phyloP scores from a whole-genome alignment of 2,329 filamentous ascomycete genomes.

The Venturia effusa region DNA sequence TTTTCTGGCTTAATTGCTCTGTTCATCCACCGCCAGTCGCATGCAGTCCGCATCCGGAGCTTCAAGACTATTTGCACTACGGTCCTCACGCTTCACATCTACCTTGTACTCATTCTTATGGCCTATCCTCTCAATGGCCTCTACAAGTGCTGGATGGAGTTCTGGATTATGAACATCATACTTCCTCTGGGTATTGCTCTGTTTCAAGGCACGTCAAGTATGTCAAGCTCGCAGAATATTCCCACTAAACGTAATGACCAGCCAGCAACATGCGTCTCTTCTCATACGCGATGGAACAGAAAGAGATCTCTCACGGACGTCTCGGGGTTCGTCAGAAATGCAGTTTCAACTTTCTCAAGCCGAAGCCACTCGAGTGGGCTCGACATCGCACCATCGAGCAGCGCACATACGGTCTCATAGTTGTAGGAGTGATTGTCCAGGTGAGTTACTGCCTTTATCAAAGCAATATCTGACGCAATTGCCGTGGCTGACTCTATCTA shows the following conservation, averaged over 20 bases:
- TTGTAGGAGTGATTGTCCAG: conserved; percentile 45
- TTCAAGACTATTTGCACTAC: conserved; percentile 31
- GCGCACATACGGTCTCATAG: conserved; percentile 41
- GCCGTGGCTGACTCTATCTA: conserved; percentile 20
- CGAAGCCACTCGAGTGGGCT: conserved; percentile 27
- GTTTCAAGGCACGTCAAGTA: conserved; percentile 42
- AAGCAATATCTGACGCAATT: neutral
- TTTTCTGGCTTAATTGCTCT: conserved; percentile 25
- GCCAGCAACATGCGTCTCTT: conserved; percentile 13
- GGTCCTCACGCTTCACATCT: conserved; percentile 32
- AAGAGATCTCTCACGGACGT: conserved; percentile 11
- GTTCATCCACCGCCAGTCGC: conserved; percentile 22
- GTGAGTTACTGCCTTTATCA: conserved; percentile 26
- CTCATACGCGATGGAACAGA: conserved; percentile 11
- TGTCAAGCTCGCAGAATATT: too few relatives aligned
- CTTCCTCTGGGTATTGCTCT: conserved; percentile 54
- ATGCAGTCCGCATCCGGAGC: conserved; percentile 32
- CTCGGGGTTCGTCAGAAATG: conserved; percentile 31
- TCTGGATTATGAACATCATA: conserved; percentile 57
- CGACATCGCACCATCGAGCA: conserved; percentile 35
- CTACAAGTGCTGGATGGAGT: conserved; percentile 44
- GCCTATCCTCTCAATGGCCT: conserved; percentile 27
- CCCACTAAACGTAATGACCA: neutral
- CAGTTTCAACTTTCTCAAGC: conserved; percentile 16
- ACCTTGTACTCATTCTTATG: conserved; percentile 31